These are phyloP conservation scores for Penicillium sp. DNA, from an alignment of 2,329 filamentous ascomycete genomes.

Conservation along the genomic window DNA sequence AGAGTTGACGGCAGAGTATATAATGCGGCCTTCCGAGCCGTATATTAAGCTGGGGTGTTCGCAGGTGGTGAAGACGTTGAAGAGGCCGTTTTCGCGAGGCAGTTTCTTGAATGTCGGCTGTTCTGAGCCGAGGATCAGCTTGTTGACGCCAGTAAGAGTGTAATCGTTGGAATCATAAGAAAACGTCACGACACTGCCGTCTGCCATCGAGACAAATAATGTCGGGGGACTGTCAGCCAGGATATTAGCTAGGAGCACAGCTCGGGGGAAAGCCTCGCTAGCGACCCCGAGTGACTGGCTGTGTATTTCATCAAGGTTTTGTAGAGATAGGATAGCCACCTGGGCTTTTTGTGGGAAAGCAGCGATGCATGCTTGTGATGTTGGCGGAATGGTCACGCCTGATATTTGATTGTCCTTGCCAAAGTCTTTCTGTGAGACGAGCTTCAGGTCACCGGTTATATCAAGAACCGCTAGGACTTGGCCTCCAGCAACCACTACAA, in stretches of 20 bases:
- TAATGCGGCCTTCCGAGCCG: slow-evolving; percentile 76
- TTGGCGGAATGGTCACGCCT: slow-evolving; percentile 70
- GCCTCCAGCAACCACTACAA: slow-evolving; percentile 73
- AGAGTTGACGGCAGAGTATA: slow-evolving; percentile 91
- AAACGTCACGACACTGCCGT: slow-evolving; percentile 86
- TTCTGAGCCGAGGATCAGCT: slow-evolving; percentile 78
- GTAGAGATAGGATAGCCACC: slow-evolving; percentile 68
- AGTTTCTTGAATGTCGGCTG: slow-evolving; percentile 78
- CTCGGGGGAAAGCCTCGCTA: slow-evolving; percentile 74
- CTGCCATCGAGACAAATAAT: slow-evolving; percentile 84
- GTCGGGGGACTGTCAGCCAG: slow-evolving; percentile 65
- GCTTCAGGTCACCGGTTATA: slow-evolving; percentile 55
- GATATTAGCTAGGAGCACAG: slow-evolving; percentile 74
- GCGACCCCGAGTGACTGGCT: slow-evolving; percentile 62
- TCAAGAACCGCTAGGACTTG: slow-evolving; percentile 67
- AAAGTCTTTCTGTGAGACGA: slow-evolving; percentile 59
- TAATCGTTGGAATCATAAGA: slow-evolving; percentile 61
- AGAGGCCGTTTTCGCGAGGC: slow-evolving; percentile 62
- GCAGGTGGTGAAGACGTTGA: slow-evolving; percentile 86
- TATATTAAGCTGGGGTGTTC: slow-evolving; percentile 95
- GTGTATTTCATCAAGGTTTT: slow-evolving; percentile 62
- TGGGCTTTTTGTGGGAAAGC: slow-evolving; percentile 85
- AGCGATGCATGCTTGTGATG: slow-evolving; percentile 66
- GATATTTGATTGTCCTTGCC: slow-evolving; percentile 72
- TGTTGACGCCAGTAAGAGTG: slow-evolving; percentile 68